These are phyloP conservation scores for Vaccinium corymbosum DNA, from an alignment of 148 eudicot species.

Conservation along the genomic window DNA sequence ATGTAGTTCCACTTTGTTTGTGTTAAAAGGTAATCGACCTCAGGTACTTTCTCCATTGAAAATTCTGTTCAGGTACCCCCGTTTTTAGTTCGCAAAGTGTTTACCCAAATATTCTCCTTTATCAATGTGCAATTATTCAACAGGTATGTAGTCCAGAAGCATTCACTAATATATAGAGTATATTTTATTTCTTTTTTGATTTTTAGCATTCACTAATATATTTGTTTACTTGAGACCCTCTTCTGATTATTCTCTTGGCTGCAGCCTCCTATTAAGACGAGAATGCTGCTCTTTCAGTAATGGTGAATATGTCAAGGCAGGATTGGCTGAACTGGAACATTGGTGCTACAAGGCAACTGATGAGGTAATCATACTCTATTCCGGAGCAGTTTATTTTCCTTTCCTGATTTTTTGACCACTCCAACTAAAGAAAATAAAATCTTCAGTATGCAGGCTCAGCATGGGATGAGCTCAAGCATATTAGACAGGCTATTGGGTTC, in stretches of 20 bases:
- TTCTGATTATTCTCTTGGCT: constrained; percentile 20
- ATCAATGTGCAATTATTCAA: constrained; percentile 86
- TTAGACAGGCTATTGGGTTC: constrained; percentile 87
- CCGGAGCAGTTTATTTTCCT: background rate
- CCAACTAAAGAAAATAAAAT: constrained; percentile 21
- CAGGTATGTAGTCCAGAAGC: constrained; percentile 47
- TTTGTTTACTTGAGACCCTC: constrained; percentile 9
- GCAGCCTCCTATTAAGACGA: constrained; percentile 78
- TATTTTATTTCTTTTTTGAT: no score
- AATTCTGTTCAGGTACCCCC: constrained; percentile 61
- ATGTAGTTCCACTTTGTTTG: background rate
- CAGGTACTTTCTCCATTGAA: constrained; percentile 2
- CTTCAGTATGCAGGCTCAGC: constrained; percentile 77
- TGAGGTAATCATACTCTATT: constrained; percentile 44
- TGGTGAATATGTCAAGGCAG: constrained; percentile 75
- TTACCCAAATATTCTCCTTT: constrained; percentile 82
- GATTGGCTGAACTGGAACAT: constrained; percentile 72
- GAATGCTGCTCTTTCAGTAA: constrained; percentile 92
- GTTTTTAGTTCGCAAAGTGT: constrained; percentile 75
- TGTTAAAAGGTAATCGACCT: background rate
- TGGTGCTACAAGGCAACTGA: constrained; percentile 77
- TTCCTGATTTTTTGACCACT: background rate
- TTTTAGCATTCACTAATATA: constrained; percentile 7
- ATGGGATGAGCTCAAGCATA: constrained; percentile 94
- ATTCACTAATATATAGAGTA: constrained; percentile 5